These are phyloP conservation scores for Oleoguttula mirabilis DNA, from an alignment of 495 filamentous ascomycete species.

Conservation along the genomic window DNA sequence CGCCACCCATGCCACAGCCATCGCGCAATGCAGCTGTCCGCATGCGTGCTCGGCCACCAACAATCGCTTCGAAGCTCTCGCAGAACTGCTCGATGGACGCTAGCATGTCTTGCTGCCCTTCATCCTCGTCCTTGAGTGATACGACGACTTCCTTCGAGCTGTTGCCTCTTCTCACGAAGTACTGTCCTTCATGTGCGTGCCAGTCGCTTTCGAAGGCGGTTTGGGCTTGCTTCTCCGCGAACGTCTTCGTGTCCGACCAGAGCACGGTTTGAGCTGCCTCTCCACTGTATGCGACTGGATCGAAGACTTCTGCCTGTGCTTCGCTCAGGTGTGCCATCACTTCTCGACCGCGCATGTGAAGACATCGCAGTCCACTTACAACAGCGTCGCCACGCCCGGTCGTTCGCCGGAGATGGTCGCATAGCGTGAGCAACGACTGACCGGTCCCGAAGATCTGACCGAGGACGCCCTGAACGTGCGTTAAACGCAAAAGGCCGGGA, in stretches of 20 bases:
- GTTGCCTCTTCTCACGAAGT: slow-evolving; percentile 29
- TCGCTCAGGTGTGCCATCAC: too few relatives aligned
- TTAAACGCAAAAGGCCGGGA: slow-evolving; percentile 30
- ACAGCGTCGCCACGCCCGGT: neutral
- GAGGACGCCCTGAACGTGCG: slow-evolving; percentile 32
- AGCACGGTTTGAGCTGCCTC: neutral
- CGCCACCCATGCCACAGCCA: too few relatives aligned
- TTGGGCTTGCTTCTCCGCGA: slow-evolving; percentile 23
- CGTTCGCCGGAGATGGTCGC: neutral
- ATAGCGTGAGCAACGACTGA: neutral
- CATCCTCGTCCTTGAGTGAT: slow-evolving; percentile 24
- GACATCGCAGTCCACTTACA: neutral
- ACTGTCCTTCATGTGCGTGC: slow-evolving; percentile 24
- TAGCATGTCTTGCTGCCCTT: slow-evolving; percentile 23
- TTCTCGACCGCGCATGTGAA: too few relatives aligned
- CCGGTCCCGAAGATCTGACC: slow-evolving; percentile 36
- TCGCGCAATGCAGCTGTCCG: too few relatives aligned
- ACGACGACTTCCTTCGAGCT: slow-evolving; percentile 28
- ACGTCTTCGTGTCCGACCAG: slow-evolving; percentile 22
- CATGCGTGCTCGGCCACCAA: neutral
- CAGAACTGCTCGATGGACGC: slow-evolving; percentile 19
- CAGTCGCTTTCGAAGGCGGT: slow-evolving; percentile 27
- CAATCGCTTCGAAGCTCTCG: slow-evolving; percentile 4
- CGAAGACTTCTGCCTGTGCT: too few relatives aligned
- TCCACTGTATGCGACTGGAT: too few relatives aligned